Conservation (phyloP, 2,329 filamentous ascomycete species). For the Colletotrichum lupini region DNA sequence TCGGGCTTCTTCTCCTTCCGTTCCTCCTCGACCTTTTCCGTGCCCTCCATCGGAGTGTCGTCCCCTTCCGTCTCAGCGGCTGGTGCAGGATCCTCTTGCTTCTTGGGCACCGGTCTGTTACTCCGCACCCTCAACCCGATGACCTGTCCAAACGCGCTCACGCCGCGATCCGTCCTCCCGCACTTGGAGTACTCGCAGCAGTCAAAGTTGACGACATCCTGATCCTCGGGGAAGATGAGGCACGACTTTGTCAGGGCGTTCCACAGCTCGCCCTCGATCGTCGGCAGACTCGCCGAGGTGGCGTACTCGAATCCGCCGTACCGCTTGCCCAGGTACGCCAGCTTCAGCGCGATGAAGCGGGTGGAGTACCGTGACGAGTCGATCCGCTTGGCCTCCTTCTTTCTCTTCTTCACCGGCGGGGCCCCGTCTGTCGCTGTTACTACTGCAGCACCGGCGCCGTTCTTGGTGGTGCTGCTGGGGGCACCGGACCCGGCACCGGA, state of each 20-base stretch:
- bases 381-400: constrained; percentile 59
- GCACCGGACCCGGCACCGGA: background rate
- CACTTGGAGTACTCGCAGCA: constrained; percentile 95
- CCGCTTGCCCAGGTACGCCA: constrained; percentile 89
- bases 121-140: constrained; percentile 86
- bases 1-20: constrained; percentile 42
- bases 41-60: constrained; percentile 57
- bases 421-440: background rate
- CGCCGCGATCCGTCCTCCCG: constrained; percentile 90
- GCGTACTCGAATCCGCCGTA: constrained; percentile 97
- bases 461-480: background rate
- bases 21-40: constrained; percentile 46
- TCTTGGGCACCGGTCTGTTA: constrained; percentile 69
- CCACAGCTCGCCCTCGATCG: constrained; percentile 94
- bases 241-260: constrained; percentile 85
- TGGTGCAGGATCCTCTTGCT: constrained; percentile 40
- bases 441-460: background rate
- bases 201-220: constrained; percentile 78
- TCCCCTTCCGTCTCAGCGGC: constrained; percentile 40
- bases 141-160: constrained; percentile 97
- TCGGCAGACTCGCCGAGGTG: constrained; percentile 76
- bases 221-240: constrained; percentile 79
- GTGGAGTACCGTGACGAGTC: constrained; percentile 86
- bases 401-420: constrained; percentile 47
- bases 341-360: constrained; percentile 87